A percentile compares a stretch with the other conserved stretches of the same genome.
Conservation (phyloP, 352 stramenopile genomes). For the Globisporangium spiculum region DNA sequence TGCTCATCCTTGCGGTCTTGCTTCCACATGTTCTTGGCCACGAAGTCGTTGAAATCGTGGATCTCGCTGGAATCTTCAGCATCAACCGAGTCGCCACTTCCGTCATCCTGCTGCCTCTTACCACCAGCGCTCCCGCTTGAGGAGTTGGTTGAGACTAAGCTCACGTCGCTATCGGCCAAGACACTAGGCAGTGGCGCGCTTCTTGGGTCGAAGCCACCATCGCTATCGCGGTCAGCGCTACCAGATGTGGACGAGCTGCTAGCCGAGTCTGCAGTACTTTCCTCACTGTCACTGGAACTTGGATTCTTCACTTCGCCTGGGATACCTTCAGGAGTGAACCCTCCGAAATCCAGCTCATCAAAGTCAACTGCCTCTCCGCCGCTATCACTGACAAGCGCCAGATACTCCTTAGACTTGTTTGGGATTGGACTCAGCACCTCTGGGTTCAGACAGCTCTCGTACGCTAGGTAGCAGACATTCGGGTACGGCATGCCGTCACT, state of each 20-base stretch:
- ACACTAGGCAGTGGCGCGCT: no score
- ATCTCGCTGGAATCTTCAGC: neutral
- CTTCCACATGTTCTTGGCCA: neutral
- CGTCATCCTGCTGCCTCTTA: neutral
- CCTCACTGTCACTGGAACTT: no score
- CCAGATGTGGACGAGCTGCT: neutral
- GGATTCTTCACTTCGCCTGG: neutral
- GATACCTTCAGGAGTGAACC: neutral
- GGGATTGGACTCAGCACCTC: neutral
- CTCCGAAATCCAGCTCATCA: neutral
- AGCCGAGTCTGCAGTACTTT: neutral
- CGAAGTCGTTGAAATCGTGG: neutral
- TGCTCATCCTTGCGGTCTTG: neutral
- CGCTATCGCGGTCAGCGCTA: neutral
- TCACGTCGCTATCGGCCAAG: neutral
- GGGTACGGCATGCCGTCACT: slow-evolving; percentile 15
- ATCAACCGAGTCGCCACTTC: neutral
- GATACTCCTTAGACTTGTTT: neutral
- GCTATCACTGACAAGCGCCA: neutral
- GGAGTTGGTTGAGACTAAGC: neutral
- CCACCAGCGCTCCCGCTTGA: neutral
- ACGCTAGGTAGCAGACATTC: slow-evolving; percentile 16
- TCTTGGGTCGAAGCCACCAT: no score
- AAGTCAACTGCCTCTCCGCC: neutral
- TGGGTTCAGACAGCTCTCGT: slow-evolving; percentile 2